phyloP scores from a whole-genome alignment of 2,329 filamentous ascomycete genomes.

The Alternaria gansuensis region DNA sequence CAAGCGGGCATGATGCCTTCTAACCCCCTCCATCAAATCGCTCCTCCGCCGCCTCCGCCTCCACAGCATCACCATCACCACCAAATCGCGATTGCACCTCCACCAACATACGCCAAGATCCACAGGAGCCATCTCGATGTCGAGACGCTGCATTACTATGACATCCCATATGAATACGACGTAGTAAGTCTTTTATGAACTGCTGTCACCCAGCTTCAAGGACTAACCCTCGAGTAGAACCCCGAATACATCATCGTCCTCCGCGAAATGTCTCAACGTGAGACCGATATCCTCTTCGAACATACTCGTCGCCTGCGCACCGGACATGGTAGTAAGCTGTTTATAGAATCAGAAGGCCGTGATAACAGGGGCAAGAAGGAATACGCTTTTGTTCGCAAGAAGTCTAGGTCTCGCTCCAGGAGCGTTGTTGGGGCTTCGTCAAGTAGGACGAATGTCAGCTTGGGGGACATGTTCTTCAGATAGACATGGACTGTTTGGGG shows the following conservation, averaged over 20 bases:
- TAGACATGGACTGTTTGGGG: conserved; percentile 6
- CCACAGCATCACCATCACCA: conserved; percentile 15
- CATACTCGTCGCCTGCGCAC: conserved; percentile 58
- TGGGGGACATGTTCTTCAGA: conserved; percentile 47
- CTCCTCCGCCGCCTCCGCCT: conserved; percentile 5
- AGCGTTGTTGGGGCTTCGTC: conserved; percentile 44
- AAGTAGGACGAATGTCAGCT: conserved; percentile 40
- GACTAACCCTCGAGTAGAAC: conserved; percentile 41
- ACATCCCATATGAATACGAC: conserved; percentile 60
- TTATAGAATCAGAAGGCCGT: conserved; percentile 55
- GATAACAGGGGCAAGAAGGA: conserved; percentile 52
- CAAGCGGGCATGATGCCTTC: conserved; percentile 47
- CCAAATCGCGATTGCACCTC: conserved; percentile 30
- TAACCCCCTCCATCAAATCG: conserved; percentile 40
- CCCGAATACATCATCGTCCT: conserved; percentile 61
- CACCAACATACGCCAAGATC: conserved; percentile 60
- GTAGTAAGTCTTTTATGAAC: conserved; percentile 50
- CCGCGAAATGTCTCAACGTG: conserved; percentile 58
- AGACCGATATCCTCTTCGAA: conserved; percentile 62
- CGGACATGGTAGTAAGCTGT: conserved; percentile 42
- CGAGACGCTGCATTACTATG: conserved; percentile 60
- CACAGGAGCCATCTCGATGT: conserved; percentile 57
- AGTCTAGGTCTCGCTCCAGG: conserved; percentile 43
- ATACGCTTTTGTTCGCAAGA: conserved; percentile 57
- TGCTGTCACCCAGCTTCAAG: too few relatives aligned